Evolutionary conservation across 2,329 filamentous ascomycete species (phyloP).

Genomic region (Fusarium nurragi): DNA sequence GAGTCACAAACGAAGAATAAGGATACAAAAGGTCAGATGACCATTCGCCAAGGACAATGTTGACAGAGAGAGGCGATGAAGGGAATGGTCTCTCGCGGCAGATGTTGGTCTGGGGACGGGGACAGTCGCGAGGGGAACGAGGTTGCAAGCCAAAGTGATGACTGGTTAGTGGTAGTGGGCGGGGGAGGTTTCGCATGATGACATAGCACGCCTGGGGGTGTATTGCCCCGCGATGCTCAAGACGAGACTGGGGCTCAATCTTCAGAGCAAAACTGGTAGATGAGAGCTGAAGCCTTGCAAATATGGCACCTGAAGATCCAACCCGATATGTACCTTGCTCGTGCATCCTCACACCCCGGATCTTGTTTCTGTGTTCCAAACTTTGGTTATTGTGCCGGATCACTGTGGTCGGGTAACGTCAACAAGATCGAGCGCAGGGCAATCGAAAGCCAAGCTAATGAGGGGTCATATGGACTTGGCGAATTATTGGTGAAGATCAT

Average conservation of each 20-base stretch:
- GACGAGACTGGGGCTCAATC: not conserved
- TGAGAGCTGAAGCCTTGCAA: not conserved
- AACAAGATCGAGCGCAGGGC: too few relatives aligned
- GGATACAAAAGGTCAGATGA: conserved; percentile 22
- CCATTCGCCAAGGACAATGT: conserved; percentile 22
- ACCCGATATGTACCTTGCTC: not conserved
- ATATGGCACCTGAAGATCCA: conserved; percentile 17
- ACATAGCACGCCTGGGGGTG: conserved; percentile 23
- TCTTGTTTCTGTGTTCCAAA: too few relatives aligned
- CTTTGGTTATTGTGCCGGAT: too few relatives aligned
- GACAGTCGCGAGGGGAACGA: conserved; percentile 33
- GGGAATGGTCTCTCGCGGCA: conserved; percentile 33
- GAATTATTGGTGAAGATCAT: too few relatives aligned
- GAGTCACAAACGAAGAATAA: conserved; percentile 19
- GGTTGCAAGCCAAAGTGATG: conserved; percentile 24
- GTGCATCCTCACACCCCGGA: not conserved
- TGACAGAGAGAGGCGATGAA: conserved; percentile 21
- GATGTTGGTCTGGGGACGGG: conserved; percentile 35
- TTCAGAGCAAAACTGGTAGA: not conserved
- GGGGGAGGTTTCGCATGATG: conserved; percentile 30
- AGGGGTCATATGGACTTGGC: too few relatives aligned
- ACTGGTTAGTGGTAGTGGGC: conserved; percentile 16
- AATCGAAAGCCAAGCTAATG: too few relatives aligned
- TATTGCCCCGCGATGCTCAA: conserved; percentile 24
- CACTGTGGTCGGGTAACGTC: too few relatives aligned